phyloP scores from a whole-genome alignment of 768 basidiomycete genomes.

The Boletellus emodensis region DNA sequence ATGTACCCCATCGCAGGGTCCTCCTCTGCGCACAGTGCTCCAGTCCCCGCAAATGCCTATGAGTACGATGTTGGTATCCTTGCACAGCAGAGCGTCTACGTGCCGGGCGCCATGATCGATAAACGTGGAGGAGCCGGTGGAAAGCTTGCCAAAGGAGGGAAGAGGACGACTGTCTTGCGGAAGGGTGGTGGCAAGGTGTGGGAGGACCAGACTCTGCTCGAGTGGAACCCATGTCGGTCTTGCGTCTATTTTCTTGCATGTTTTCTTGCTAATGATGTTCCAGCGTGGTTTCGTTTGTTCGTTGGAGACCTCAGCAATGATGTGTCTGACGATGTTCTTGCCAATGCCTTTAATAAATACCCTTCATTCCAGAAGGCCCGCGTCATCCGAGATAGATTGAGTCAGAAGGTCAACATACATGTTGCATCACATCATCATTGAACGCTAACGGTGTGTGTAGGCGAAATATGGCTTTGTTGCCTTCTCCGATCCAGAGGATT shows the following conservation, averaged over 20 bases:
- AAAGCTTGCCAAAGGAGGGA: constrained; percentile 84
- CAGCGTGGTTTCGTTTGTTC: constrained; percentile 96
- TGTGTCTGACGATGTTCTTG: constrained; percentile 91
- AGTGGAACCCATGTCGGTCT: constrained; percentile 92
- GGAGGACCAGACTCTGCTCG: constrained; percentile 96
- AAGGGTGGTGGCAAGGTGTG: constrained; percentile 96
- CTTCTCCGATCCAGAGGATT: constrained; percentile 98
- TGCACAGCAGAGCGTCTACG: constrained; percentile 89
- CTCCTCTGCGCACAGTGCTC: constrained; percentile 66
- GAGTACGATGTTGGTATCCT: constrained; percentile 90
- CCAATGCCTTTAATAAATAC: constrained; percentile 92
- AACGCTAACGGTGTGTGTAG: constrained; percentile 36
- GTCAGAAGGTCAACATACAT: constrained; percentile 70
- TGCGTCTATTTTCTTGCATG: background rate
- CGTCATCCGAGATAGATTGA: constrained; percentile 91
- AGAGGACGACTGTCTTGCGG: constrained; percentile 88
- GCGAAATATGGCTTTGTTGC: constrained; percentile 97
- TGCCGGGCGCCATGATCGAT: constrained; percentile 87
- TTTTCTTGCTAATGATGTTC: constrained; percentile 5
- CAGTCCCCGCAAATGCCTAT: constrained; percentile 85
- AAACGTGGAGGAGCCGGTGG: constrained; percentile 83
- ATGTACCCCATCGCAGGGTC: constrained; percentile 63
- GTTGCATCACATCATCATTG: background rate
- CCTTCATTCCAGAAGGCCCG: constrained; percentile 91
- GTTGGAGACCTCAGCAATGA: constrained; percentile 98